A percentile compares a stretch with the other conserved stretches of the same genome.
phyloP scores from a whole-genome alignment of 495 filamentous ascomycete species.

The Penicillium goetzii region DNA sequence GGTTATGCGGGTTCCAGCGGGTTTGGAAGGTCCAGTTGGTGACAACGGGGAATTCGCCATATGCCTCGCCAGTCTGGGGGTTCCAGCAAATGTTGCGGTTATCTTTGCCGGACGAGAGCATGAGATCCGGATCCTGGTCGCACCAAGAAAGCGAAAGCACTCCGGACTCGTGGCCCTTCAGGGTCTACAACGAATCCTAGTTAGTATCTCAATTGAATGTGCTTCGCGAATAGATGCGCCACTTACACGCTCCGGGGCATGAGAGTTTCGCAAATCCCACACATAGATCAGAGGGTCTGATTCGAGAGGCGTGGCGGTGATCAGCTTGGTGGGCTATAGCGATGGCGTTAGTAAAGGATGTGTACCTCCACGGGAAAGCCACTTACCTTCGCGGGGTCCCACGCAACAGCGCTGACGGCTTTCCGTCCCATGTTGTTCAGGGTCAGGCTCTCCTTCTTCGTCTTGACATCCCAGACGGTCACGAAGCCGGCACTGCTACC shows the following conservation, averaged over 20 bases:
- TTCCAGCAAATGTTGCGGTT: conserved; percentile 97
- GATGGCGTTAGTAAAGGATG: conserved; percentile 16
- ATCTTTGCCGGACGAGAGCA: conserved; percentile 95
- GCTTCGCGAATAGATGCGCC: background rate
- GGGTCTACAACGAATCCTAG: conserved; percentile 47
- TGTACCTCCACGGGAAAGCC: background rate
- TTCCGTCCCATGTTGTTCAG: conserved; percentile 92
- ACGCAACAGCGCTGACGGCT: conserved; percentile 91
- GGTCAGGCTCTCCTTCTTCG: conserved; percentile 93
- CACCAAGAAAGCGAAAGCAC: conserved; percentile 97
- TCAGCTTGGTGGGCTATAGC: conserved; percentile 76
- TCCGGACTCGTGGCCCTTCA: conserved; percentile 88
- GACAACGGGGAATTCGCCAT: conserved; percentile 94
- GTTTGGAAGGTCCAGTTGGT: conserved; percentile 99
- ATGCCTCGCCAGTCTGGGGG: conserved; percentile 80
- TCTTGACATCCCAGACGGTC: conserved; percentile 98
- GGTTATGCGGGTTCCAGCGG: conserved; percentile 91
- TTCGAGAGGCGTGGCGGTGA: conserved; percentile 92
- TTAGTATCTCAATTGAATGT: conserved; percentile 12
- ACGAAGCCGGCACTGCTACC: conserved; percentile 94
- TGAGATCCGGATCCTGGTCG: conserved; percentile 82
- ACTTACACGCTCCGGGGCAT: conserved; percentile 80
- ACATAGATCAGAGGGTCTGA: conserved; percentile 84
- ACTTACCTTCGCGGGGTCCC: conserved; percentile 82
- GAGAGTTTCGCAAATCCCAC: conserved; percentile 96